phyloP scores from a whole-genome alignment of 2,329 filamentous ascomycete species.

The Aspergillus texensis region DNA sequence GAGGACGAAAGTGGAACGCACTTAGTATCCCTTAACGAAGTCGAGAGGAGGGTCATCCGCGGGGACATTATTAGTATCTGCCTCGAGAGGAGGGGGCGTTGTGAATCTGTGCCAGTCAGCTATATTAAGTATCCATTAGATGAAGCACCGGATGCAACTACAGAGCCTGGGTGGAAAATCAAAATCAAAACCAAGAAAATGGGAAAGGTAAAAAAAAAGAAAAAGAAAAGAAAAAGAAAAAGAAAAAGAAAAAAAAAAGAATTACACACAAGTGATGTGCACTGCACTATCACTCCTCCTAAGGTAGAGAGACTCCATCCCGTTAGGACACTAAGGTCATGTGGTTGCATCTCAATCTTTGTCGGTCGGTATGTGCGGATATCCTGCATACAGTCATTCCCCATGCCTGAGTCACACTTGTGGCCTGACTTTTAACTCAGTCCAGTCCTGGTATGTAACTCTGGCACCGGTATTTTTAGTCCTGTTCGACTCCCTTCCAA shows the following conservation, averaged over 20 bases:
- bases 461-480: neutral
- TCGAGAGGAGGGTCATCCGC: neutral
- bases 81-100: neutral
- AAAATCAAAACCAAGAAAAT: neutral
- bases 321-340: neutral
- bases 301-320: neutral
- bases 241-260: neutral
- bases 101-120: constrained; percentile 2
- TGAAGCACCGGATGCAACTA: constrained; percentile 5
- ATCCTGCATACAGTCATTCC: neutral
- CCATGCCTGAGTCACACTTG: neutral
- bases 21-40: constrained; percentile 1
- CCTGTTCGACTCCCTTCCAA: neutral
- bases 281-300: neutral
- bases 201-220: neutral
- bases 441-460: neutral
- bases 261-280: constrained; percentile 4
- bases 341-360: constrained; percentile 2
- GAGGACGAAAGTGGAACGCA: neutral
- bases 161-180: neutral
- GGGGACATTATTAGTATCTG: neutral
- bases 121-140: constrained; percentile 3
- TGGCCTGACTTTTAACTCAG: neutral
- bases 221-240: neutral
- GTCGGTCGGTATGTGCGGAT: neutral